Conservation (phyloP, 1,139 yeast species). For the Blastobotrys elegans region DNA sequence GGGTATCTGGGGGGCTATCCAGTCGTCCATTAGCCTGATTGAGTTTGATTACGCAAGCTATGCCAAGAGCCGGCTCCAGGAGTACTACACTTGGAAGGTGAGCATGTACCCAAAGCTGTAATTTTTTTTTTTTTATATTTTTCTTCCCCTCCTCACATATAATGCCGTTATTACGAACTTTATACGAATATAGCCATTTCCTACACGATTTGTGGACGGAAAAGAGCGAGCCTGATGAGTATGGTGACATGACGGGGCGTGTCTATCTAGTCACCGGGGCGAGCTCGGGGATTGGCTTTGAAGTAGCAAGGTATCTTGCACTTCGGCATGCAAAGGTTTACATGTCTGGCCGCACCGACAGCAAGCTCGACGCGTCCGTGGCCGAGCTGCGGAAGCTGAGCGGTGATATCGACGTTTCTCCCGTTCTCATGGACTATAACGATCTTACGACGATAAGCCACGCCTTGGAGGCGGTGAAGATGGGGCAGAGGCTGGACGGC, state of each 20-base stretch:
- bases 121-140: not conserved
- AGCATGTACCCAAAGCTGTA: constrained; percentile 12
- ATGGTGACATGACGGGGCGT: constrained; percentile 43
- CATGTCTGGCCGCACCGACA: constrained; percentile 29
- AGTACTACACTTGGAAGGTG: constrained; percentile 64
- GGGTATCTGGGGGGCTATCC: constrained; percentile 84
- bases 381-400: not conserved
- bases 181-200: not conserved
- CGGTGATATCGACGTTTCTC: not conserved
- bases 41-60: constrained; percentile 69
- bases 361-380: not conserved
- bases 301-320: constrained; percentile 39
- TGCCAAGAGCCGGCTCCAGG: constrained; percentile 55
- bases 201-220: not conserved
- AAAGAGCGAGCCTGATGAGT: constrained; percentile 24
- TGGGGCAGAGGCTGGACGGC: constrained; percentile 29
- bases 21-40: constrained; percentile 61
- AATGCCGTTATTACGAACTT: not conserved
- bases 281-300: constrained; percentile 43
- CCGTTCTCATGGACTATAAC: constrained; percentile 37
- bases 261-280: constrained; percentile 45
- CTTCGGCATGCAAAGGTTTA: constrained; percentile 44
- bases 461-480: constrained; percentile 37
- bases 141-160: not conserved
- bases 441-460: constrained; percentile 44